These are phyloP conservation scores for Russula sp. DNA, from an alignment of 768 basidiomycete species.

Conservation along the genomic window DNA sequence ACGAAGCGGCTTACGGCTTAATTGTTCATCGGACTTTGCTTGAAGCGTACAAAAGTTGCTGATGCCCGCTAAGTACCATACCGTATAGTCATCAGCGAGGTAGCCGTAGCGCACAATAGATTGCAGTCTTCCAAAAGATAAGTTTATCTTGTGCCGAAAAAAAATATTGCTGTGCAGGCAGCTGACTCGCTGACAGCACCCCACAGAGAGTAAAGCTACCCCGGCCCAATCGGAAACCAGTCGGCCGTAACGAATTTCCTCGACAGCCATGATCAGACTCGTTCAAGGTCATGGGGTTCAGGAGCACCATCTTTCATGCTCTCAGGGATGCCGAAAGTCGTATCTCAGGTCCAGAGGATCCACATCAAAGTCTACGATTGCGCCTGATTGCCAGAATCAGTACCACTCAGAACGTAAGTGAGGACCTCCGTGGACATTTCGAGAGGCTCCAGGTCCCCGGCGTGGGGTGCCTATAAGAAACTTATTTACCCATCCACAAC, in stretches of 20 bases:
- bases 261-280: not conserved
- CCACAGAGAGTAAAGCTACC: not conserved
- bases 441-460: conserved; percentile 16
- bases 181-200: not conserved
- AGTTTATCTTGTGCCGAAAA: not conserved
- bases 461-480: not conserved
- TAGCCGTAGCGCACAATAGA: not conserved
- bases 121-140: not conserved
- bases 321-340: not conserved
- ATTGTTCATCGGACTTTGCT: not conserved
- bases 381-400: not conserved
- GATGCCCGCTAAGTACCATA: not conserved
- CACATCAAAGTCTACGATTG: not conserved
- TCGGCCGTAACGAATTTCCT: not conserved
- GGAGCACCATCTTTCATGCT: not conserved
- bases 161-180: not conserved
- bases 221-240: not conserved
- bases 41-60: not conserved
- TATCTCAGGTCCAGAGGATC: not conserved
- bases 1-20: not conserved
- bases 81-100: not conserved
- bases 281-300: not conserved
- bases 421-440: conserved; percentile 11
- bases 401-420: not conserved
- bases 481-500: not conserved